Conservation (phyloP, 2,329 filamentous ascomycete genomes). For the Fusarium sp. region DNA sequence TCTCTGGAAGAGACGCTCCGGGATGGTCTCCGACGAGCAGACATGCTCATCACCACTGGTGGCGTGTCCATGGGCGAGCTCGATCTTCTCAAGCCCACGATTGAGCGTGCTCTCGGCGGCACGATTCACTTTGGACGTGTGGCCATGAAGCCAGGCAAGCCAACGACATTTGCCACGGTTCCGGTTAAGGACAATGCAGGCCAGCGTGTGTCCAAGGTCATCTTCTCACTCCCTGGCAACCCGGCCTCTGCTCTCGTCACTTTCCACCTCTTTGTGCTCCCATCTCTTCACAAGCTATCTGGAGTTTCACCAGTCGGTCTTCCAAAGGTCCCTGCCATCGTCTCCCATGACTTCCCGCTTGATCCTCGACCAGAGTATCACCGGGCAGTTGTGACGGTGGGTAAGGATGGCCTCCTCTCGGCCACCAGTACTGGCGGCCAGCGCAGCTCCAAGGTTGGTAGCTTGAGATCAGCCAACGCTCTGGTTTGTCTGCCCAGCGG, state of each 20-base stretch:
- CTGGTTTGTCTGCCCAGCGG: constrained; percentile 80
- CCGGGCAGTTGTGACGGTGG: constrained; percentile 78
- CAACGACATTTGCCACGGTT: constrained; percentile 94
- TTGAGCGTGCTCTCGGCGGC: constrained; percentile 89
- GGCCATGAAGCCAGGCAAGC: constrained; percentile 97
- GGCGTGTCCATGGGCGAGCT: constrained; percentile 98
- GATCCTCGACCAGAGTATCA: constrained; percentile 93
- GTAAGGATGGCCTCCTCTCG: constrained; percentile 74
- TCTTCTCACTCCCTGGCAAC: constrained; percentile 95
- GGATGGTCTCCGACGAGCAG: constrained; percentile 77
- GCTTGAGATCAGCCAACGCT: constrained; percentile 88
- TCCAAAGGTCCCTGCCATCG: constrained; percentile 75
- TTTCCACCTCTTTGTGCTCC: constrained; percentile 93
- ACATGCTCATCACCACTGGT: constrained; percentile 90
- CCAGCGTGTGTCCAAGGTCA: constrained; percentile 71
- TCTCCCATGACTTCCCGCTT: constrained; percentile 79
- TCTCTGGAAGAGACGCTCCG: constrained; percentile 83
- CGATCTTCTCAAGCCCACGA: constrained; percentile 94
- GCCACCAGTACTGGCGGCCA: constrained; percentile 91
- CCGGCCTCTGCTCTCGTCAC: constrained; percentile 94
- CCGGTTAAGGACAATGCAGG: constrained; percentile 72
- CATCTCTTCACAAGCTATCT: constrained; percentile 81
- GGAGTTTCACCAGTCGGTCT: constrained; percentile 78
- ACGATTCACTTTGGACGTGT: constrained; percentile 97
- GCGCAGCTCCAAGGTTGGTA: constrained; percentile 89